Percentiles rank a stretch among this genome's conserved stretches.
Evolutionary conservation across 2,329 filamentous ascomycete genomes (phyloP).

Genomic region (Cryoendolithus antarcticus): DNA sequence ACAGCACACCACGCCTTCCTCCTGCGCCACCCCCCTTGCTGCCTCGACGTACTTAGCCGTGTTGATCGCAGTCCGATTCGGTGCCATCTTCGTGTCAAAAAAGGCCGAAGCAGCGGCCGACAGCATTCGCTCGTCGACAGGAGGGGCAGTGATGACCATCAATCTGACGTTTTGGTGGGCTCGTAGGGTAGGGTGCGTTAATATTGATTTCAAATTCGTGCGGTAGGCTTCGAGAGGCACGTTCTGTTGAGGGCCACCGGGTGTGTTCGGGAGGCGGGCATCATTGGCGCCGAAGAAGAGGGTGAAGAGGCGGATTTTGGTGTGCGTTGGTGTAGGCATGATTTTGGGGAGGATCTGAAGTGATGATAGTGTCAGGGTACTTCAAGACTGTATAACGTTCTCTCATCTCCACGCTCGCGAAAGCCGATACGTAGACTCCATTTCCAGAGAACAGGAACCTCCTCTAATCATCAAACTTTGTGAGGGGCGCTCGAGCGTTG

Average conservation of each 20-base stretch:
- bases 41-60: slow-evolving; percentile 56
- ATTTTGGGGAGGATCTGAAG: background rate
- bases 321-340: too few species aligned
- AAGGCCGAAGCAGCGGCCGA: slow-evolving; percentile 32
- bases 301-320: slow-evolving; percentile 50
- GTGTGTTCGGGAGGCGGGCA: slow-evolving; percentile 52
- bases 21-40: slow-evolving; percentile 48
- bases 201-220: slow-evolving; percentile 57
- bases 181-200: slow-evolving; percentile 56
- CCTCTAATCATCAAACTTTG: too few species aligned
- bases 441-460: too few species aligned
- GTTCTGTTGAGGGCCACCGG: slow-evolving; percentile 51
- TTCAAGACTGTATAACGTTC: too few species aligned
- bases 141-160: slow-evolving; percentile 70
- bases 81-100: slow-evolving; percentile 20
- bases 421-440: too few species aligned
- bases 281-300: slow-evolving; percentile 72
- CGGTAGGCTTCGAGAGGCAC: slow-evolving; percentile 66
- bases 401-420: too few species aligned
- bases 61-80: slow-evolving; percentile 43
- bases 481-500: too few species aligned
- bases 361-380: too few species aligned
- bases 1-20: slow-evolving; percentile 48
- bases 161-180: slow-evolving; percentile 57
- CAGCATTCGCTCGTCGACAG: slow-evolving; percentile 62